Evolutionary conservation across 164 flowering plant species (phyloP).

Genomic region (Annona squamosa): DNA sequence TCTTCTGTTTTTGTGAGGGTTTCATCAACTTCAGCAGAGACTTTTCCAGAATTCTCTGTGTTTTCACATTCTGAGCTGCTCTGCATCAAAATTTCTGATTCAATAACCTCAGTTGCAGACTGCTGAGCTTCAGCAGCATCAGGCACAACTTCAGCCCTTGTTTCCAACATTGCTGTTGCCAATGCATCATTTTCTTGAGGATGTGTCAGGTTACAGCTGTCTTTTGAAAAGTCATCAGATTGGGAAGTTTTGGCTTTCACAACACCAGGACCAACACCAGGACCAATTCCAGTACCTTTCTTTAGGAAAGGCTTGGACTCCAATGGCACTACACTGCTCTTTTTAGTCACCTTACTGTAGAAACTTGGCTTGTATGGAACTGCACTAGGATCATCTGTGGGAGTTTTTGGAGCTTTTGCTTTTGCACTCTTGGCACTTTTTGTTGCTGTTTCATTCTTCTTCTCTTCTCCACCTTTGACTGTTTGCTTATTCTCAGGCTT

Average conservation of each 20-base stretch:
- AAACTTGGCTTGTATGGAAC: slow-evolving; percentile 48
- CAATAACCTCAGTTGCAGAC: slow-evolving; percentile 15
- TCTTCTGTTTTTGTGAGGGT: slow-evolving; percentile 17
- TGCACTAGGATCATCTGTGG: slow-evolving; percentile 30
- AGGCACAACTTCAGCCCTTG: slow-evolving; percentile 17
- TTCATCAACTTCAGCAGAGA: slow-evolving; percentile 24
- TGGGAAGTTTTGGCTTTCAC: slow-evolving; percentile 33
- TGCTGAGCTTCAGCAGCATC: slow-evolving; percentile 16
- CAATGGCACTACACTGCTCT: slow-evolving; percentile 79
- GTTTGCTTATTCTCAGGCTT: slow-evolving; percentile 22
- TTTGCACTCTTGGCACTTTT: slow-evolving; percentile 35
- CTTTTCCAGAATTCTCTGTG: slow-evolving; percentile 21
- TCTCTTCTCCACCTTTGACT: slow-evolving; percentile 29
- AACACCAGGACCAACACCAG: slow-evolving; percentile 28
- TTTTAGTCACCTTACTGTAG: slow-evolving; percentile 58
- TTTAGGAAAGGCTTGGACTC: slow-evolving; percentile 66
- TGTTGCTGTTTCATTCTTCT: slow-evolving; percentile 26
- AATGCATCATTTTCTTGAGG: slow-evolving; percentile 31
- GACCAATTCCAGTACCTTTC: slow-evolving; percentile 44
- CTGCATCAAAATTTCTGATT: slow-evolving; percentile 21
- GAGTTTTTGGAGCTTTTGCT: slow-evolving; percentile 23
- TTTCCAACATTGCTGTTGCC: slow-evolving; percentile 17
- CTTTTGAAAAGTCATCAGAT: slow-evolving; percentile 31
- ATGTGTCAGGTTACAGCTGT: slow-evolving; percentile 17
- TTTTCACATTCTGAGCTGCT: slow-evolving; percentile 24